Base-by-base conservation (phyloP, 1,284 basidiomycete genomes). In the Pisolithus thermaeus region DNA sequence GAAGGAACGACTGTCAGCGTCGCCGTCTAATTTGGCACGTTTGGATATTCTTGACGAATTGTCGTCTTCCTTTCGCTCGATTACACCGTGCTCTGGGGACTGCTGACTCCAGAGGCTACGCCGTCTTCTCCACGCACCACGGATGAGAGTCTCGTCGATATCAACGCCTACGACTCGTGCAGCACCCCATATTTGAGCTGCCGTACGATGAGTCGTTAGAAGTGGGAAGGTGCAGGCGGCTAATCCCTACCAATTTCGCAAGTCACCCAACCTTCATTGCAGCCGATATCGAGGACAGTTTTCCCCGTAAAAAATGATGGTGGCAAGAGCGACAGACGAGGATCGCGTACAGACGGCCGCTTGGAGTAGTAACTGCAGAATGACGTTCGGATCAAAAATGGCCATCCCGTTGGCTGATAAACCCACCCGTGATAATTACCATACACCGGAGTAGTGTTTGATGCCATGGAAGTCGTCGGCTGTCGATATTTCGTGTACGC, bases 221-320 rank as follows among this genome's bases (percentile, higher is more conserved):
- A 30, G 27, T 2, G 2, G 18, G 28, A 8, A 9, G 22, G 7
- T 32, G 12, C 16, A 25, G 2, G 27, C 27, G 3, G 41, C 35
- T 9, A 37, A 16, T 6, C 58, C 71, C 44, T 54, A 86, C 90
- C 90, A 37, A 92, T 82, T 64, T 92, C 87, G 59, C 86, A 87
- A 0, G 87, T 85, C 22, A 92, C 81, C 74, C 77, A 81, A 2
- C 90, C 90, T 62, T 90, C 84, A 63, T 92, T 93, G 62, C 87
- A 90, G 2, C 91, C 90, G 0, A 92, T 67, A 62, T 93, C 91
- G 9, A 92, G 74, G 2, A 92, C 83, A 44, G 73, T 70, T 50
- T 78, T 78, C 22, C 67, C 74, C 2, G 53, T 22, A 59, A 92
- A 82, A 28, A 86, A 70, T 4, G 67, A 59, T 3, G 62, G 46